Percentiles rank a stretch among this genome's conserved stretches.
phyloP scores from a whole-genome alignment of 2,329 filamentous ascomycete genomes.

The Apiospora hydei region DNA sequence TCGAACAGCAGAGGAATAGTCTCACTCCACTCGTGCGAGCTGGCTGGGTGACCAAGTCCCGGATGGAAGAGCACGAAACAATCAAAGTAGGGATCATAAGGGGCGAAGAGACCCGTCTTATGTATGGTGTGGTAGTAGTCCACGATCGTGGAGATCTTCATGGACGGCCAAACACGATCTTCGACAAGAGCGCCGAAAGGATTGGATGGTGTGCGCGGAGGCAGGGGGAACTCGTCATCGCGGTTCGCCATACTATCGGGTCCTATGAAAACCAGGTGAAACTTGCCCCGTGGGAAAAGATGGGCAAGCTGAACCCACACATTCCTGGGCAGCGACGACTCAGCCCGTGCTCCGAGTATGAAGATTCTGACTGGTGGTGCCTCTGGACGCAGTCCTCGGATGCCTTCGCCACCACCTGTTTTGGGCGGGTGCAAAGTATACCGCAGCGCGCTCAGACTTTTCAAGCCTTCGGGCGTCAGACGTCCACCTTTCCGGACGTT shows the following conservation, averaged over 20 bases:
- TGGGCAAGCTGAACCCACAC: conserved; percentile 95
- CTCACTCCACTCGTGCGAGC: conserved; percentile 91
- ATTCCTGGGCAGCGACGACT: conserved; percentile 92
- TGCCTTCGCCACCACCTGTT: conserved; percentile 74
- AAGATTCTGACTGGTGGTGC: conserved; percentile 92
- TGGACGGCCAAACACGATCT: conserved; percentile 82
- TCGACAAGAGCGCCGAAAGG: conserved; percentile 95
- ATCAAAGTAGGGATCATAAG: conserved; percentile 98
- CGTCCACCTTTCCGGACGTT: conserved; percentile 76
- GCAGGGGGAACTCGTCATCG: conserved; percentile 90
- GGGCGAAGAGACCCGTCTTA: conserved; percentile 86
- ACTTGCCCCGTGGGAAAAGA: conserved; percentile 89
- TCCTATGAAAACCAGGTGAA: conserved; percentile 94
- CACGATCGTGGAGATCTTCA: conserved; percentile 98
- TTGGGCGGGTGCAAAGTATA: conserved; percentile 92
- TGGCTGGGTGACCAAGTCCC: conserved; percentile 91
- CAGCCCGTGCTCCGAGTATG: conserved; percentile 92
- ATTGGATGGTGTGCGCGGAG: conserved; percentile 82
- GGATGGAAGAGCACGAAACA: conserved; percentile 98
- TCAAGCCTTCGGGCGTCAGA: conserved; percentile 86
- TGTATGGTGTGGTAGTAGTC: conserved; percentile 99
- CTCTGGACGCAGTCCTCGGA: conserved; percentile 82
- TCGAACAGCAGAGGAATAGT: conserved; percentile 89
- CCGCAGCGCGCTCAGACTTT: conserved; percentile 90
- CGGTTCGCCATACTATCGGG: conserved; percentile 96